Percentiles rank a stretch among this genome's conserved stretches.
These are phyloP conservation scores for Lichtheimia ramosa DNA, from an alignment of 371 early-diverging fungal genomes.

Conservation along the genomic window DNA sequence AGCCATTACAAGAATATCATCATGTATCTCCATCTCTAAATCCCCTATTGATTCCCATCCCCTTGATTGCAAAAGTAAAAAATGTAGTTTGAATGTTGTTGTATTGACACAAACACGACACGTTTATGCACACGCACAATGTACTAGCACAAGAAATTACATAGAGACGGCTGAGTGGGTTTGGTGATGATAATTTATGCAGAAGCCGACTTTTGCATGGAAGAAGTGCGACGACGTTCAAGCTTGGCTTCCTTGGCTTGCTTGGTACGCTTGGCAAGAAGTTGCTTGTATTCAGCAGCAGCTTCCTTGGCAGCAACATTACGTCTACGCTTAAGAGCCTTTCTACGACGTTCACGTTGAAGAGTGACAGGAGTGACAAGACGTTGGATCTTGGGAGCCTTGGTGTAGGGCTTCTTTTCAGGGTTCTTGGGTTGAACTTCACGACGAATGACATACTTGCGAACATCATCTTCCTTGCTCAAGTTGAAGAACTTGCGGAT, in stretches of 20 bases:
- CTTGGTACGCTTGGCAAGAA: conserved; percentile 92
- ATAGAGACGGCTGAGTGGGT: too few relatives aligned
- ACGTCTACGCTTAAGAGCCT: conserved; percentile 84
- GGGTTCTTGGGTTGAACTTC: conserved; percentile 88
- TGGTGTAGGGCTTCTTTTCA: conserved; percentile 91
- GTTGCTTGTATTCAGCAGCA: conserved; percentile 91
- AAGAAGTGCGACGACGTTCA: conserved; percentile 68
- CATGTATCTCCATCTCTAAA: neutral
- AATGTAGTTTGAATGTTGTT: neutral
- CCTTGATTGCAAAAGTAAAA: neutral
- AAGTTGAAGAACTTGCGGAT: conserved; percentile 98
- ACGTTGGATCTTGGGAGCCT: conserved; percentile 97
- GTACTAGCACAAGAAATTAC: neutral
- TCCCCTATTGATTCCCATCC: neutral
- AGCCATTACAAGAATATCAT: neutral
- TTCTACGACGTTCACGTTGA: conserved; percentile 90
- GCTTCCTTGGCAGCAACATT: conserved; percentile 81
- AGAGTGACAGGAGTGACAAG: conserved; percentile 95
- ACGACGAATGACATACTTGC: conserved; percentile 98
- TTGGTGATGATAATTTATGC: conserved; percentile 26
- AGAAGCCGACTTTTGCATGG: conserved; percentile 60
- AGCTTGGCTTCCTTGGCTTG: conserved; percentile 80
- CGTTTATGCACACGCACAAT: neutral
- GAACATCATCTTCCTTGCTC: conserved; percentile 96
- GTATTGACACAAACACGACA: neutral